Conservation (phyloP, 192 early-diverging fungal species). For the Lunasporangiospora selenospora region DNA sequence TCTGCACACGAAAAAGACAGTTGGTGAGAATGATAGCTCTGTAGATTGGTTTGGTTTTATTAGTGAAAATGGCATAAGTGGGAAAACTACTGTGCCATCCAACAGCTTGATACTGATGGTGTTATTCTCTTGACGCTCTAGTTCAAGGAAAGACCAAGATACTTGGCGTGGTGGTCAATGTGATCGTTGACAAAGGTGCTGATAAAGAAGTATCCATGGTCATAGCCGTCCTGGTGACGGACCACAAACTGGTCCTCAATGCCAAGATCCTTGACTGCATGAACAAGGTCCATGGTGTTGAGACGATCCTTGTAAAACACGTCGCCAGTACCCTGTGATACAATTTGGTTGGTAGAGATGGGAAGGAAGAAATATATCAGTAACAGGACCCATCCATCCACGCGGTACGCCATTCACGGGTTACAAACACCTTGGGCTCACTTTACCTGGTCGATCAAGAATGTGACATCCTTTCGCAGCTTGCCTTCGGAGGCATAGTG, state of each 20-base stretch:
- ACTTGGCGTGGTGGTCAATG: conserved; percentile 74
- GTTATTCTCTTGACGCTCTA: too few species aligned
- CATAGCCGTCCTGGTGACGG: conserved; percentile 80
- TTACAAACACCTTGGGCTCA: too few species aligned
- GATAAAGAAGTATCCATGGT: conserved; percentile 91
- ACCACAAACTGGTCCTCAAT: conserved; percentile 59
- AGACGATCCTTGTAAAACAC: conserved; percentile 74
- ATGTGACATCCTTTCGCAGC: conserved; percentile 22
- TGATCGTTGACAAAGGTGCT: conserved; percentile 81
- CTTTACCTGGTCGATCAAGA: conserved; percentile 39
- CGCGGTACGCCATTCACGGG: neutral
- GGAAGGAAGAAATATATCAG: conserved; percentile 36
- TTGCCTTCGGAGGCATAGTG: conserved; percentile 38
- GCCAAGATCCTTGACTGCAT: conserved; percentile 51
- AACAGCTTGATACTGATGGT: too few species aligned
- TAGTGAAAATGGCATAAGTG: too few species aligned
- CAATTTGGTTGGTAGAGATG: conserved; percentile 11
- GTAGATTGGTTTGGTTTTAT: too few species aligned
- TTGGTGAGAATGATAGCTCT: too few species aligned
- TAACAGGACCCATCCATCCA: conserved; percentile 1
- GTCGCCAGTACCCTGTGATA: conserved; percentile 77
- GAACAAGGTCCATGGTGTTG: conserved; percentile 63
- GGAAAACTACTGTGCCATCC: too few species aligned
- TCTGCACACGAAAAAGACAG: too few species aligned
- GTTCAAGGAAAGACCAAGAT: conserved; percentile 29